Conservation (phyloP, 2,329 filamentous ascomycete species). For the Colletotrichum viniferum region DNA sequence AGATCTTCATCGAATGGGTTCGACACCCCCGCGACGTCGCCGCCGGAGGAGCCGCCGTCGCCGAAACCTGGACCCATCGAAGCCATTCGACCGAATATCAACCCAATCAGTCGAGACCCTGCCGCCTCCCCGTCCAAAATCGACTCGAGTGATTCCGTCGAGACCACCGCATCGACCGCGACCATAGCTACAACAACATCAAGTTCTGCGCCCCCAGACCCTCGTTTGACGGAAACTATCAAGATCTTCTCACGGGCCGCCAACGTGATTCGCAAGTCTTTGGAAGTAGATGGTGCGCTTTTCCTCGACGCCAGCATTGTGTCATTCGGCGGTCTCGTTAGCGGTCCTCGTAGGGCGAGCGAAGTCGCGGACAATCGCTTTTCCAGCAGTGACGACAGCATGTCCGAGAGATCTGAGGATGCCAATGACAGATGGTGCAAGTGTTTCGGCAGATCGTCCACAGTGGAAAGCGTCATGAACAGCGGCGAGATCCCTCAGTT, state of each 20-base stretch:
- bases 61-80: background rate
- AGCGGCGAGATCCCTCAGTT: slow-evolving; percentile 26
- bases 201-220: slow-evolving; percentile 16
- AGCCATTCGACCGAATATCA: slow-evolving; percentile 8
- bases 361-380: slow-evolving; percentile 19
- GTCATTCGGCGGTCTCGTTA: slow-evolving; percentile 30
- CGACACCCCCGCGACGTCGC: background rate
- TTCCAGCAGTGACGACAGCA: slow-evolving; percentile 27
- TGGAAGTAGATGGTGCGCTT: slow-evolving; percentile 33
- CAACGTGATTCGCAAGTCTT: slow-evolving; percentile 43
- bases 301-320: slow-evolving; percentile 27
- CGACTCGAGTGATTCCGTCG: slow-evolving; percentile 16
- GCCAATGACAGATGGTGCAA: slow-evolving; percentile 28
- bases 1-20: background rate
- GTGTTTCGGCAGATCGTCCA: slow-evolving; percentile 43
- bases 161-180: slow-evolving; percentile 1
- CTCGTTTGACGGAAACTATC: slow-evolving; percentile 13
- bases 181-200: slow-evolving; percentile 19
- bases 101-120: background rate
- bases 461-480: slow-evolving; percentile 30
- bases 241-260: slow-evolving; percentile 47
- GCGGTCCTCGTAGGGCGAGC: slow-evolving; percentile 19
- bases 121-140: background rate
- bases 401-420: background rate
- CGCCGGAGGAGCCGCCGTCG: background rate